Conservation (phyloP, 225 moss, liverwort and hornwort genomes). For the Sphagnum contortum region DNA sequence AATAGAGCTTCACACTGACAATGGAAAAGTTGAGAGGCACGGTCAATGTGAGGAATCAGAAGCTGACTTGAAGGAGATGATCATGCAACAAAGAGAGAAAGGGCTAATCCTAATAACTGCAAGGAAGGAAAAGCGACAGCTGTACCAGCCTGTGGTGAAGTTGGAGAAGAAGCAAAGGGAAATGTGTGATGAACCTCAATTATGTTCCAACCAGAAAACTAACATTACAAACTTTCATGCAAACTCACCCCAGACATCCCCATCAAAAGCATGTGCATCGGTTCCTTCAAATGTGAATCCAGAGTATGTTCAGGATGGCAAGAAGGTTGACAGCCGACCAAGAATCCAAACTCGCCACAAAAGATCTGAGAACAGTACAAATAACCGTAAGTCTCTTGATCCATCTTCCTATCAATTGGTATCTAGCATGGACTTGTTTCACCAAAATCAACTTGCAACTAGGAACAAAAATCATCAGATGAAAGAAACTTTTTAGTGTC, state of each 20-base stretch:
- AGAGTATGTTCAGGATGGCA: constrained; percentile 3
- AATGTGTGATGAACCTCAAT: not conserved
- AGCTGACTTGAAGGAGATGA: constrained; percentile 16
- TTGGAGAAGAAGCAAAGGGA: constrained; percentile 8
- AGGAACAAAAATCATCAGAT: too few relatives aligned
- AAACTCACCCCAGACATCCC: not conserved
- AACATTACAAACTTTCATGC: not conserved
- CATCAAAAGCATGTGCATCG: not conserved
- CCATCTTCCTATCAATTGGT: too few relatives aligned
- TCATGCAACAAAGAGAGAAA: constrained; percentile 9
- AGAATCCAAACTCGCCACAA: not conserved
- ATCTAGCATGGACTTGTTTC: not conserved
- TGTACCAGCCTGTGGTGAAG: not conserved
- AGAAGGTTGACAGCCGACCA: not conserved
- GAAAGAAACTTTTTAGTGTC: too few relatives aligned
- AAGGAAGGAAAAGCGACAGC: constrained; percentile 1
- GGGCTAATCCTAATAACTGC: constrained; percentile 6
- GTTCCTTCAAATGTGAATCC: not conserved
- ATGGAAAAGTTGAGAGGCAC: constrained; percentile 1
- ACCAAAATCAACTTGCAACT: too few relatives aligned
- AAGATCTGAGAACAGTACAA: constrained; percentile 1
- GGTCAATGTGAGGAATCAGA: not conserved
- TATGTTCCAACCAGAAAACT: too few relatives aligned
- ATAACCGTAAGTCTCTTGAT: constrained; percentile 1
- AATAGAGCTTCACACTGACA: not conserved